phyloP scores from a whole-genome alignment of 371 early-diverging fungal species.

The Haplosporangium sp. region DNA sequence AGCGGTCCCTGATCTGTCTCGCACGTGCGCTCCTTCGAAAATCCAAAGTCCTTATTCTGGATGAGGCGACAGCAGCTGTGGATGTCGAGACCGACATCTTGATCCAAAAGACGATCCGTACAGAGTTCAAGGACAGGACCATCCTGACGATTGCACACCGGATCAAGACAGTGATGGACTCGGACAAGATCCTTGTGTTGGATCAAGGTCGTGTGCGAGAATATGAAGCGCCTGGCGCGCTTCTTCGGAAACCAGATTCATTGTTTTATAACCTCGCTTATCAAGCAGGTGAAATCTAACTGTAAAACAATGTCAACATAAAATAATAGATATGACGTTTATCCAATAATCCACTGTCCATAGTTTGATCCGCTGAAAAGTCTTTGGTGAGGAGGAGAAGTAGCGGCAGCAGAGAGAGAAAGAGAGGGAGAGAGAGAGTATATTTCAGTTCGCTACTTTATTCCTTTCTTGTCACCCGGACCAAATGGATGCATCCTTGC shows the following conservation, averaged over 20 bases:
- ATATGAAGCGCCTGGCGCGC: constrained; percentile 67
- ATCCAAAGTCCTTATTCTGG: constrained; percentile 79
- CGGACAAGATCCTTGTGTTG: constrained; percentile 84
- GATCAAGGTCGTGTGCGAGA: constrained; percentile 83
- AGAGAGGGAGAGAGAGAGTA: too few species aligned
- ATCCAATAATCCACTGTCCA: too few species aligned
- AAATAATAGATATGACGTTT: too few species aligned
- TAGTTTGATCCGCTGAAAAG: too few species aligned
- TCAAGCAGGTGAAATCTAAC: constrained; percentile 31
- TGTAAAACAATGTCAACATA: too few species aligned
- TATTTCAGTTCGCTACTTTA: too few species aligned
- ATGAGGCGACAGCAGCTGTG: constrained; percentile 86
- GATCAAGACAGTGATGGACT: constrained; percentile 87
- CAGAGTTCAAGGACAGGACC: constrained; percentile 68
- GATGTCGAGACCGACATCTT: constrained; percentile 79
- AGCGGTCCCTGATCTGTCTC: constrained; percentile 90
- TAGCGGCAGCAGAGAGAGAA: too few species aligned
- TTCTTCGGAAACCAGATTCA: constrained; percentile 63
- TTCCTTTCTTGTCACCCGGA: too few species aligned
- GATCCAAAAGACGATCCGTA: constrained; percentile 83
- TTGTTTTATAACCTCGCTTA: constrained; percentile 60
- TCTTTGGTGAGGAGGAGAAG: too few species aligned
- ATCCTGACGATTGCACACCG: constrained; percentile 78
- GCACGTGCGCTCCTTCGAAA: constrained; percentile 85
- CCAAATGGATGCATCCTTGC: too few species aligned